Evolutionary conservation across 2,329 filamentous ascomycete species (phyloP).

Genomic region (Teratosphaeria nubilosa): DNA sequence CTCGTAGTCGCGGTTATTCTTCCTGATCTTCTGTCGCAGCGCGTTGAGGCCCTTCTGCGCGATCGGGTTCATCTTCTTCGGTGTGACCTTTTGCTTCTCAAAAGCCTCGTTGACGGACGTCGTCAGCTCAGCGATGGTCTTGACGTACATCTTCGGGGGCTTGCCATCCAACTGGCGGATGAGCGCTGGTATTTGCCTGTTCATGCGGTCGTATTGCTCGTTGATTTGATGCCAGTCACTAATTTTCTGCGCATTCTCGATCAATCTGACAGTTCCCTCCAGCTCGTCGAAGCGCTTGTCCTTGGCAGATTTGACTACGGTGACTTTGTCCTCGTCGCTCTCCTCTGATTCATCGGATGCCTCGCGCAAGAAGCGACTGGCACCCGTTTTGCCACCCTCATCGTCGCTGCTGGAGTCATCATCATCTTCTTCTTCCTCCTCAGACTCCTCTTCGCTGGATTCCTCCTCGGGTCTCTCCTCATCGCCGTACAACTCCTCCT

Average conservation of each 20-base stretch:
- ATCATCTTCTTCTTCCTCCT: constrained; percentile 41
- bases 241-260: constrained; percentile 96
- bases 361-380: constrained; percentile 72
- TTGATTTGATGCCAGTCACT: constrained; percentile 87
- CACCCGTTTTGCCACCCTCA: constrained; percentile 56
- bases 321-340: constrained; percentile 71
- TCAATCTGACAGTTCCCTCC: constrained; percentile 76
- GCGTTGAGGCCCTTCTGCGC: constrained; percentile 91
- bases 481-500: constrained; percentile 86
- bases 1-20: constrained; percentile 93
- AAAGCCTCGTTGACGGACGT: constrained; percentile 89
- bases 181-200: constrained; percentile 34
- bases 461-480: constrained; percentile 46
- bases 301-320: constrained; percentile 92
- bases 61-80: constrained; percentile 98
- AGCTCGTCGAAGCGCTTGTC: constrained; percentile 94
- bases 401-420: constrained; percentile 40
- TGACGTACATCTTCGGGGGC: constrained; percentile 84
- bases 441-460: constrained; percentile 29
- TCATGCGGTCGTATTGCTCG: constrained; percentile 53
- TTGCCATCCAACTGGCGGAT: constrained; percentile 55
- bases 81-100: constrained; percentile 88
- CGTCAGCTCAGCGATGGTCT: constrained; percentile 85
- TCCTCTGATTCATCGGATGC: constrained; percentile 54
- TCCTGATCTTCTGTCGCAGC: constrained; percentile 96